phyloP scores from a whole-genome alignment of 768 basidiomycete genomes.

The Leccinum rimulosum region DNA sequence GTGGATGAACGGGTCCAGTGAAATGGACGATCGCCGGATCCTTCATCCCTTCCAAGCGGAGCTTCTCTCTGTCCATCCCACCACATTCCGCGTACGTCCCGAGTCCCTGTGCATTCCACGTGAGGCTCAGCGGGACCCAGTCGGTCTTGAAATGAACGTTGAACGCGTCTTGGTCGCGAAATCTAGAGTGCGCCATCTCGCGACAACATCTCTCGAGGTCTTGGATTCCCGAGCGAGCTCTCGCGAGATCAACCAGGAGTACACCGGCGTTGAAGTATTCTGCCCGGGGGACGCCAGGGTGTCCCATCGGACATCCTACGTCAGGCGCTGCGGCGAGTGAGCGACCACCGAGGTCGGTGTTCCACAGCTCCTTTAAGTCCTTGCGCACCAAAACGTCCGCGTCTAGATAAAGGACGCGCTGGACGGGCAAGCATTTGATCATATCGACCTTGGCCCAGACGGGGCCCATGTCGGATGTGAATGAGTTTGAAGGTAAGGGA shows the following conservation, averaged over 20 bases:
- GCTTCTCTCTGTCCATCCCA: slow-evolving; percentile 34
- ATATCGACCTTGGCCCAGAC: slow-evolving; percentile 54
- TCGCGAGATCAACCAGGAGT: slow-evolving; percentile 47
- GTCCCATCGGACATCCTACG: slow-evolving; percentile 50
- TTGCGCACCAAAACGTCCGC: slow-evolving; percentile 47
- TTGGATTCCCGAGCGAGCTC: slow-evolving; percentile 27
- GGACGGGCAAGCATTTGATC: slow-evolving; percentile 43
- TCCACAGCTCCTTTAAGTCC: slow-evolving; percentile 43
- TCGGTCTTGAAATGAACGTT: slow-evolving; percentile 43
- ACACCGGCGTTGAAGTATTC: slow-evolving; percentile 59
- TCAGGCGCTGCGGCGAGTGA: slow-evolving; percentile 45
- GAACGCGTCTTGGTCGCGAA: slow-evolving; percentile 50
- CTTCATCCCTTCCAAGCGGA: slow-evolving; percentile 36
- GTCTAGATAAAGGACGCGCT: slow-evolving; percentile 52
- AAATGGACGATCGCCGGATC: slow-evolving; percentile 54
- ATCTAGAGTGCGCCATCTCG: slow-evolving; percentile 31
- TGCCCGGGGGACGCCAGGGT: slow-evolving; percentile 29
- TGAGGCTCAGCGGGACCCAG: slow-evolving; percentile 42
- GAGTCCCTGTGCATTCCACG: slow-evolving; percentile 58
- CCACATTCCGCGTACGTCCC: slow-evolving; percentile 47
- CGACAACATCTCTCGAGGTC: slow-evolving; percentile 28
- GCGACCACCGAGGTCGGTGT: slow-evolving; percentile 41
- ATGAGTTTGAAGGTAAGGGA: slow-evolving; percentile 30
- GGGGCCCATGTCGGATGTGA: slow-evolving; percentile 28
- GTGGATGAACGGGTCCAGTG: slow-evolving; percentile 53